Evolutionary conservation across 2,329 filamentous ascomycete genomes (phyloP).

Genomic region (Microdochium bolleyi): DNA sequence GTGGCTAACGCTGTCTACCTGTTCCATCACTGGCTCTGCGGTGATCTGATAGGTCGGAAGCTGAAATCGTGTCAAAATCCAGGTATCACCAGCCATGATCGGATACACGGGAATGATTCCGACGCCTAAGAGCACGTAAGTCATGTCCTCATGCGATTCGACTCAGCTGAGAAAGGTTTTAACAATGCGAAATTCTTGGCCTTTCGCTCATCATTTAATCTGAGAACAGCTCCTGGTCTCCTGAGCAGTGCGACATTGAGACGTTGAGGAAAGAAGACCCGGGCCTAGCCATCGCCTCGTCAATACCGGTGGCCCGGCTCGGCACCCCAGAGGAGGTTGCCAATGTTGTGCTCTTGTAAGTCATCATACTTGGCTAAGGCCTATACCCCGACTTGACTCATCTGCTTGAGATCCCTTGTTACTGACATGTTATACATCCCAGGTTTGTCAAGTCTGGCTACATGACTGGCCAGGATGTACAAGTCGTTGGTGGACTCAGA

Average conservation of each 20-base stretch:
- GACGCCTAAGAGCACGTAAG: constrained; percentile 18
- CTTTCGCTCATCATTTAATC: background rate
- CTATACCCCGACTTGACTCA: background rate
- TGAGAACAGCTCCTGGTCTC: constrained; percentile 16
- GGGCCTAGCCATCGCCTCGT: constrained; percentile 23
- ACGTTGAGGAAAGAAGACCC: constrained; percentile 18
- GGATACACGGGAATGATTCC: constrained; percentile 26
- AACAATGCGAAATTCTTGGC: background rate
- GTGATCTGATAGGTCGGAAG: no score
- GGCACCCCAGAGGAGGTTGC: constrained; percentile 25
- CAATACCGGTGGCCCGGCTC: constrained; percentile 23
- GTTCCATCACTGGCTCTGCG: no score
- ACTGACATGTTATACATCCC: no score
- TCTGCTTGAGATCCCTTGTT: no score
- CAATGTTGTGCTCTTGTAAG: constrained; percentile 23
- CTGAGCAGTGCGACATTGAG: constrained; percentile 19
- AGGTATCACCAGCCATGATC: constrained; percentile 27
- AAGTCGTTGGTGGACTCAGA: constrained; percentile 2
- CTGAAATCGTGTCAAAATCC: background rate
- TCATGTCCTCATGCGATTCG: no score
- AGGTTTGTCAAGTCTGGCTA: constrained; percentile 21
- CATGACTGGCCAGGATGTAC: constrained; percentile 14
- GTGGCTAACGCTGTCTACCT: constrained; percentile 2
- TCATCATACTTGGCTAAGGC: constrained; percentile 1
- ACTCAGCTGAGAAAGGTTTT: no score